Base-by-base conservation (phyloP, 768 basidiomycete species). In the Rhizopogon sp. region DNA sequence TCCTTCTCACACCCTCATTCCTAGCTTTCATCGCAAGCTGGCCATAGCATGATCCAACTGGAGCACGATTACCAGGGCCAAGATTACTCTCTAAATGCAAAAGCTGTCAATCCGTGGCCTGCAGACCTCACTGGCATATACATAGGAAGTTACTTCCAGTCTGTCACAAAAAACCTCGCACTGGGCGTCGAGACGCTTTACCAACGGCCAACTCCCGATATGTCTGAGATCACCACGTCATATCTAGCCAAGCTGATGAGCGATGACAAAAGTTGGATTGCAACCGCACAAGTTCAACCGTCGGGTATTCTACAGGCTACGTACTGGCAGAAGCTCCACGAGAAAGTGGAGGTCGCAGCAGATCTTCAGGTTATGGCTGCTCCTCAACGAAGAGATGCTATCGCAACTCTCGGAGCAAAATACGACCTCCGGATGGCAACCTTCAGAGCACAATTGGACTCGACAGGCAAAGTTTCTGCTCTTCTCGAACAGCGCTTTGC, bases 301-400 rank as follows among this genome's bases (percentile, higher is more conserved):
- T 77, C 83, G 14, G 93, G 95, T 22, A 80, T 91, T 47, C 64
- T 97, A 25, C 90, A 94, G 71, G 84, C 94, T 29, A 95, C 93
- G 8, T 99, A 98, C 72, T 97, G 93, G 90, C 94, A 98, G 60
- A 94, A 92, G 68, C 74, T 99, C 56, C 88, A 88, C 69, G 92
- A 96, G 55, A 93, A 96, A 73, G 89, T 99, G 11, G 97, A 98
- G 58, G 93, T 95, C n/a, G 96, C 93, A 33, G 93, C 94, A 33
- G 96, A 98, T 63, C 72, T 99, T 55, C 86, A 93, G 67, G 70
- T 95, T 40, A 77, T 94, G 53, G 88, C 88, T 31, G 80, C 85
- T 17, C 88, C 89, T 7, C 76, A 78, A 54, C 87, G 91, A 64
- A 79, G 96, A 63, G 95, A 96, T 66, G 97, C 95, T 10, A 75